Evolutionary conservation across 208 protist genomes (phyloP).

Genomic region (Strigomonas culicis): DNA sequence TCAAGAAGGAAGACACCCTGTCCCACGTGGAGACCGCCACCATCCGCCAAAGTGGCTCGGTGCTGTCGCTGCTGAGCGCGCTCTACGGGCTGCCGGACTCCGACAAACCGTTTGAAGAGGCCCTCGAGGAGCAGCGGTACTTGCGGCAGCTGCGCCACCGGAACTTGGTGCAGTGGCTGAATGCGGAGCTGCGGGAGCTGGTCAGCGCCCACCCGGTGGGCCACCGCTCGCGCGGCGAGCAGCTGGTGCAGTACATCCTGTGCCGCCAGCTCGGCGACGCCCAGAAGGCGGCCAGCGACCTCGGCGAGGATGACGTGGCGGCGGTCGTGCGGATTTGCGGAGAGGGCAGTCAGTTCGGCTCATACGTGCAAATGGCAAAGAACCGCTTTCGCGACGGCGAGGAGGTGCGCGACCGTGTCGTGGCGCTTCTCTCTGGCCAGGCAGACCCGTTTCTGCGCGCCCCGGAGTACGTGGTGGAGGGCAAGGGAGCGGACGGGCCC

Average conservation of each 20-base stretch:
- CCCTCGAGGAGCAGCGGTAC: slow-evolving; percentile 65
- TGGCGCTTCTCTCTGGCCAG: slow-evolving; percentile 75
- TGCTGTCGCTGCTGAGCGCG: slow-evolving; percentile 62
- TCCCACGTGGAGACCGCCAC: slow-evolving; percentile 43
- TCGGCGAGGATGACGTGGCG: slow-evolving; percentile 54
- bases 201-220: slow-evolving; percentile 13
- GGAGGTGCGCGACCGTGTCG: slow-evolving; percentile 65
- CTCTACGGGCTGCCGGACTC: slow-evolving; percentile 80
- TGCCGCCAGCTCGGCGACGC: slow-evolving; percentile 73
- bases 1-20: slow-evolving; percentile 11
- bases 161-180: slow-evolving; percentile 73
- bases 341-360: slow-evolving; percentile 81
- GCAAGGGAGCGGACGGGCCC: not conserved
- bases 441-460: slow-evolving; percentile 78
- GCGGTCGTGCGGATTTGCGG: slow-evolving; percentile 76
- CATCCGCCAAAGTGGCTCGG: slow-evolving; percentile 48
- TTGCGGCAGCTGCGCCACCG: slow-evolving; percentile 69
- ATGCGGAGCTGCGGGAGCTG: slow-evolving; percentile 45
- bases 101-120: slow-evolving; percentile 59
- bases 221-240: slow-evolving; percentile 27
- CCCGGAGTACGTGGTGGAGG: slow-evolving; percentile 39
- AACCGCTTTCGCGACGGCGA: slow-evolving; percentile 33
- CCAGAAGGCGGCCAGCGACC: slow-evolving; percentile 28
- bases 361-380: slow-evolving; percentile 61
- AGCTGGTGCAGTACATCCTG: slow-evolving; percentile 76